phyloP scores from a whole-genome alignment of 177 flowering plant species.

The Telopea speciosissima region DNA sequence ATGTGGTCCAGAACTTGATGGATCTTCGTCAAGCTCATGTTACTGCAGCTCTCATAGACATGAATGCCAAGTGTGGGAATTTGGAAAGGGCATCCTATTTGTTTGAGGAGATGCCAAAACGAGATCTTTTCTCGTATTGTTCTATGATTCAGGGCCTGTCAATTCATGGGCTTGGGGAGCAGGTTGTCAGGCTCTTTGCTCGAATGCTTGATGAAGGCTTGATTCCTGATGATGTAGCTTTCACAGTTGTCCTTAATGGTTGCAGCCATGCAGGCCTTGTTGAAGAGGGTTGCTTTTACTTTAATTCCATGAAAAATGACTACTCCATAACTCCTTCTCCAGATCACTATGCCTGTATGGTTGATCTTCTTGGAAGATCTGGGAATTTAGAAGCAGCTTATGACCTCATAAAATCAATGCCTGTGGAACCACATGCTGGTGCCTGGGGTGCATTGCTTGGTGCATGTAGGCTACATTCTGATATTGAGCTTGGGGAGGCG shows the following conservation, averaged over 20 bases:
- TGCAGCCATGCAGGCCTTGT: slow-evolving; percentile 69
- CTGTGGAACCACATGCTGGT: slow-evolving; percentile 55
- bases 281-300: slow-evolving; percentile 55
- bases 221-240: slow-evolving; percentile 61
- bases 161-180: slow-evolving; percentile 46
- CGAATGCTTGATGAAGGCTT: slow-evolving; percentile 59
- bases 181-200: slow-evolving; percentile 49
- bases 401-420: slow-evolving; percentile 52
- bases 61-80: slow-evolving; percentile 80
- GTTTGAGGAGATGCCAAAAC: slow-evolving; percentile 44
- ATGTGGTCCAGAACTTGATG: slow-evolving; percentile 24
- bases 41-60: slow-evolving; percentile 46
- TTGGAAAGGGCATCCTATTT: slow-evolving; percentile 47
- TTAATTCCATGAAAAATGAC: slow-evolving; percentile 37
- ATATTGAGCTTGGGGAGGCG: slow-evolving; percentile 52
- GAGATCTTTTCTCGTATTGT: slow-evolving; percentile 54
- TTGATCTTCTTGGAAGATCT: slow-evolving; percentile 34
- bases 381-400: slow-evolving; percentile 50
- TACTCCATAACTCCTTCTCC: slow-evolving; percentile 43
- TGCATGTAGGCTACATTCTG: slow-evolving; percentile 47
- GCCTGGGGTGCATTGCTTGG: slow-evolving; percentile 80
- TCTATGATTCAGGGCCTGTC: slow-evolving; percentile 66
- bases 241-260: slow-evolving; percentile 56
- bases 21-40: slow-evolving; percentile 39
- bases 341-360: slow-evolving; percentile 49